Base-by-base conservation (phyloP, 2,329 filamentous ascomycete genomes). In the Didymellaceae sp. region DNA sequence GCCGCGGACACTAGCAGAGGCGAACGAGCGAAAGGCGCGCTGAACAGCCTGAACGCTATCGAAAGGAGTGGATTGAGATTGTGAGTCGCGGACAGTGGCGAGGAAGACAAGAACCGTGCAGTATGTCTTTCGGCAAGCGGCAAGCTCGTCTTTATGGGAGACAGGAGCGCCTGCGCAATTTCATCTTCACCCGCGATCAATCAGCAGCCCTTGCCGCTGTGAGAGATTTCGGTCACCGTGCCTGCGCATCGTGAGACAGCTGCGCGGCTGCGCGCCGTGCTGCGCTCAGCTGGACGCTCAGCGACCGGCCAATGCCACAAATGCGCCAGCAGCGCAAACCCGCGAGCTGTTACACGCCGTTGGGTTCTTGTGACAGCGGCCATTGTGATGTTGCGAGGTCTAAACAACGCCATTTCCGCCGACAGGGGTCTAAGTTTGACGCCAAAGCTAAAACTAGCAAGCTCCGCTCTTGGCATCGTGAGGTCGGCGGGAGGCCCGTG, bases 131-230 rank as follows among this genome's bases (percentile, higher is more conserved):
- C 21, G 21, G 32, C 20, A 46, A 16, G 32, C 38, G 42, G 48
- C 42, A 33, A 31, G 30, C 34, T 41, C 16, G 25, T 31, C 17
- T 45, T 35, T 51, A 45, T 41, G 35, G 39, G 47, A 16, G 26
- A 1, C 42, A 33, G 48, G 32, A 22, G 30, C 30, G 26, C 24
- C 42, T 20, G 37, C 28, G 42, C 35, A 45, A 45, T 52, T 26
- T 52, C 48, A 13, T 52, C 48, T 46, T 43, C 40, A 34, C 32
- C 48, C 48, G 31, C 48, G n/a, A 42, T 52, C 42, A 37, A 24
- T 42, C 42, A 21, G 17, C 33, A 37, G 26, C 42, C 42, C 37
- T 52, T 45, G 14, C 48, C 21, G 34, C 35, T 21, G 9, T 35
- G 24, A 21, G 17, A 34, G 20, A 22, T 6, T 14, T 14, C 20